Base-by-base conservation (phyloP, 208 protist species). In the Acanthamoeba healyi region DNA sequence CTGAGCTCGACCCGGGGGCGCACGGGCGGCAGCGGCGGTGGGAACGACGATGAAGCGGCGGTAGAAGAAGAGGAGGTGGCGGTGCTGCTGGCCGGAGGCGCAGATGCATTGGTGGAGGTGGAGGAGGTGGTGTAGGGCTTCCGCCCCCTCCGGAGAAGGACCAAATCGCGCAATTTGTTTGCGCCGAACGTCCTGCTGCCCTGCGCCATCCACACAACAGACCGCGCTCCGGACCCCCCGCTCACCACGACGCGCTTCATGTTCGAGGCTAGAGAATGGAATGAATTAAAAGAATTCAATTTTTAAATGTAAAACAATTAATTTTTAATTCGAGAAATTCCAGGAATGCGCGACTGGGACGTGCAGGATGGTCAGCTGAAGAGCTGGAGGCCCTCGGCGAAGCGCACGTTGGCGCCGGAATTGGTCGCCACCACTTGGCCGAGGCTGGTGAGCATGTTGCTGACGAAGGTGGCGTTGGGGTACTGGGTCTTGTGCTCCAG, bases 401-500 rank as follows among this genome's bases (percentile, higher is more conserved):
- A 88, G 34, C 29, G 44, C 29, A 63, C 44, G 38, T 63, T 63
- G 26, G 44, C 34, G 10, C 54, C 54, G 10, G 81, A 12, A 34
- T 65, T 26, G 54, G 44, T 19, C 24, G 81, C 81, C 44, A 88
- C 81, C n/a, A 6, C 19, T 15, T 42, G 42, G n/a, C 49, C 81
- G 17, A 88, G 81, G 15, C 38, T 40, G n/a, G 81, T 88, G 29
- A 88, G 38, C 54, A 63, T 63, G 29, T 7, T 56, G 32, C 38
- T 61, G 10, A 88, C 81, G n/a, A n/a, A 7, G 2, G 81, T 63
- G 44, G 44, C 14, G 38, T 88, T 63, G 54, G 81, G 81, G 46
- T 88, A 88, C 81, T 88, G 81, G 14, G 81, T 88, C 81, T 88
- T 88, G 81, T 88, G 81, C 46, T 88, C 81, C 81, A 65, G 81